These are phyloP conservation scores for Exophiala mesophila DNA, from an alignment of 2,329 filamentous ascomycete genomes.

Conservation along the genomic window DNA sequence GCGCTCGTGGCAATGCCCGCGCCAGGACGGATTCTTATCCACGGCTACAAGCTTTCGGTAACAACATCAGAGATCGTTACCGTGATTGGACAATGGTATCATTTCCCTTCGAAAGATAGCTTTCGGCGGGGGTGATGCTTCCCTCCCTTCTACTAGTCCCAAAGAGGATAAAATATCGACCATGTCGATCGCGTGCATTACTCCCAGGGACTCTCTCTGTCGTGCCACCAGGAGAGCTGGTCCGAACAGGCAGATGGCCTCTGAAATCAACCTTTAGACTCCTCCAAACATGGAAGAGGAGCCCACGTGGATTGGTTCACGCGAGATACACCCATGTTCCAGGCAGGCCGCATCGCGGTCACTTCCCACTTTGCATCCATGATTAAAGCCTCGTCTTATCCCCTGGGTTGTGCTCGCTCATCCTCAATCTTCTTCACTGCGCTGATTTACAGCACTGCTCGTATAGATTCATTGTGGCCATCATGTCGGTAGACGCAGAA, in stretches of 20 bases:
- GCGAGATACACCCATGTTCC: not conserved
- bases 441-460: too few species aligned
- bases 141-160: not conserved
- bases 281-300: too few species aligned
- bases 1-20: too few species aligned
- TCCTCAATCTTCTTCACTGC: too few species aligned
- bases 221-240: not conserved
- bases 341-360: not conserved
- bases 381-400: not conserved
- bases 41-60: too few species aligned
- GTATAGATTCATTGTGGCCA: not conserved
- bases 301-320: not conserved
- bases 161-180: constrained; percentile 3
- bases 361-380: not conserved
- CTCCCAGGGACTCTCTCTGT: not conserved
- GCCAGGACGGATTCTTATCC: too few species aligned
- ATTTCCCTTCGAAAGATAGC: not conserved
- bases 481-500: constrained; percentile 17
- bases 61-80: not conserved
- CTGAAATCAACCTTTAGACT: too few species aligned
- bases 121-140: not conserved
- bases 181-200: not conserved
- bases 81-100: constrained; percentile 2
- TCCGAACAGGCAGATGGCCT: too few species aligned
- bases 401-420: too few species aligned